phyloP scores from a whole-genome alignment of 345 rosid species.

The Noccaea bulbosa region DNA sequence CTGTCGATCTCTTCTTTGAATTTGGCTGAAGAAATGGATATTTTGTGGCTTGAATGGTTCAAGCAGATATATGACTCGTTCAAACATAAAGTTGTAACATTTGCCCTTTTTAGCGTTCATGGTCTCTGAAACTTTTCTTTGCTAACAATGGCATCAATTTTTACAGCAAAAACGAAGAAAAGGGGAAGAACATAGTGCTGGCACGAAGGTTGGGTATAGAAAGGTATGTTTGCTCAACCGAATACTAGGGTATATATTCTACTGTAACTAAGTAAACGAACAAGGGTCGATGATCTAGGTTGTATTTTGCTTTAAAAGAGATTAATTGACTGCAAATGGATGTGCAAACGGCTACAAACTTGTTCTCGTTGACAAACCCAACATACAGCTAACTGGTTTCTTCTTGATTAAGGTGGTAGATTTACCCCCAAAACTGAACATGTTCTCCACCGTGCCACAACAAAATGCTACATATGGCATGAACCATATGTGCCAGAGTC shows the following conservation, averaged over 20 bases:
- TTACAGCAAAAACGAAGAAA: conserved; percentile 90
- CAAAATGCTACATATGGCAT: conserved; percentile 57
- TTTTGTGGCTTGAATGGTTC: not conserved
- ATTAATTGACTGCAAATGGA: conserved; percentile 8
- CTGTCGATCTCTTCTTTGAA: conserved; percentile 19
- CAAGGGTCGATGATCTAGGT: not conserved
- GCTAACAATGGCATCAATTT: conserved; percentile 29
- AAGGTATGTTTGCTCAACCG: conserved; percentile 57
- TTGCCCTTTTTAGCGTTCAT: not conserved
- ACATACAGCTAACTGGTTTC: conserved; percentile 40
- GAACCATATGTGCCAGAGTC: conserved; percentile 52
- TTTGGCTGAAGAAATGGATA: conserved; percentile 14
- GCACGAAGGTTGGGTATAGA: conserved; percentile 59
- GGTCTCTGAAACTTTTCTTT: not conserved
- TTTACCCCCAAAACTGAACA: conserved; percentile 61
- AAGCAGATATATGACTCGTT: conserved; percentile 13
- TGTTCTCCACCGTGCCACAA: conserved; percentile 53
- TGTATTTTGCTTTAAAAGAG: not conserved
- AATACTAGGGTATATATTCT: conserved; percentile 13
- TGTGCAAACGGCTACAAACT: conserved; percentile 16
- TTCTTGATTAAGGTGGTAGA: conserved; percentile 72
- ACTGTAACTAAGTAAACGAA: not conserved
- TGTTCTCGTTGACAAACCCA: conserved; percentile 13
- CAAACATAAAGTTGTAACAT: conserved; percentile 7
- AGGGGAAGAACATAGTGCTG: conserved; percentile 65